Evolutionary conservation across 2,329 filamentous ascomycete genomes (phyloP).

Genomic region (Calonectria pseudoturangicola): DNA sequence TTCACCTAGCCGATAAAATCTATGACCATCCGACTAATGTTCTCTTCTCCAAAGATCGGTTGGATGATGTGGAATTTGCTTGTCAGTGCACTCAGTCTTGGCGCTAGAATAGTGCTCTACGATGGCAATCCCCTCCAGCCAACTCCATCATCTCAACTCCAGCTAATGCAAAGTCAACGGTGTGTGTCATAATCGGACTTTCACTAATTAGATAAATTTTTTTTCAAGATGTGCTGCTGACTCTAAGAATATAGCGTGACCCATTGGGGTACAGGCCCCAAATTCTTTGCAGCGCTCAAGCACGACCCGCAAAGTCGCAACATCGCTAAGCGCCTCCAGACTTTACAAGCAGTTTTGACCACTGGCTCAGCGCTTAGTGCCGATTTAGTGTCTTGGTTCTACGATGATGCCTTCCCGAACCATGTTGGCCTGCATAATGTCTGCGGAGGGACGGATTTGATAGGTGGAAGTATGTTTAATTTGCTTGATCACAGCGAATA

Average conservation of each 20-base stretch:
- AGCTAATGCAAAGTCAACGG: not conserved
- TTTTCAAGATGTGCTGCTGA: not conserved
- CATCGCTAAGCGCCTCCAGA: not conserved
- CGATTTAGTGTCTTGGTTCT: conserved; percentile 1
- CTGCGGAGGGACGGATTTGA: not conserved
- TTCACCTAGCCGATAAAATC: fast-evolving
- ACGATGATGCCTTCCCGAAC: not conserved
- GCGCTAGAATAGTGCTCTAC: not conserved
- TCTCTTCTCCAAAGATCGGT: not conserved
- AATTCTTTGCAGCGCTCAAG: not conserved
- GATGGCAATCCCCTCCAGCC: not conserved
- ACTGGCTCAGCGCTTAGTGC: not conserved
- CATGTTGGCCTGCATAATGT: not conserved
- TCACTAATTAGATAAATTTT: too few species aligned
- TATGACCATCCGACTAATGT: not conserved
- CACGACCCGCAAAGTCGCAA: not conserved
- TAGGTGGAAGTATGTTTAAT: not conserved
- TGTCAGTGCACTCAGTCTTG: not conserved
- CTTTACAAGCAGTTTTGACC: not conserved
- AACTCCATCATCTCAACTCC: not conserved
- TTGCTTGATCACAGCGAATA: not conserved
- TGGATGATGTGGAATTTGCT: conserved; percentile 16
- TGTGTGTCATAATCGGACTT: not conserved
- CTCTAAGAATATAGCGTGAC: not conserved
- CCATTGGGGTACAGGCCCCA: not conserved